Evolutionary conservation across 257 asterid genomes (phyloP), one percentile per base, ranked within the genome.

Genomic region (Solanum virginianum): DNA sequence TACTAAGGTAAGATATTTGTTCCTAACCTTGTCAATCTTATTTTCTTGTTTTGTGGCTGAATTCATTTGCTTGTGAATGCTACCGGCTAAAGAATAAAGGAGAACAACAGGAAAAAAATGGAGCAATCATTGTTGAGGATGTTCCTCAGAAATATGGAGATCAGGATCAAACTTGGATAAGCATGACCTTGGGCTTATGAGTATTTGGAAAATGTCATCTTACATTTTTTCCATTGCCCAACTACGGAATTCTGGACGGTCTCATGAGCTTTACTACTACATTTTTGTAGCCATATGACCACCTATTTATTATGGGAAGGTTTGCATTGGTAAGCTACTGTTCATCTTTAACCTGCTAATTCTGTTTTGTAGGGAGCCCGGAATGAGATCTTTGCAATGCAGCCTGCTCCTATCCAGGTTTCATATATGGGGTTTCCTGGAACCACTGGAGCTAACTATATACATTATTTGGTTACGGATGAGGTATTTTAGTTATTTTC

Each of bases 381-480:
- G 88, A 97, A 97, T 90, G 99, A 97, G 90, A 92, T 97, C 88
- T 97, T 97, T 89, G 96, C 99, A 80, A 95, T 97, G 99, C 98
- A 92, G 88, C 99, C 99, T 79, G 99, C 99, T 86, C 99, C 99
- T 26, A 93, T 97, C 91, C 99, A 97, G 93, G 99, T 97, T 86
- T 97, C 99, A 22, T 97, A 97, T 77, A 97, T 97, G 99, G 99
- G 99, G 84, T 97, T 97, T 88, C 99, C 99, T 41, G 99, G 99
- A 86, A 97, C 99, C 69, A 97, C 99, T 0, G 99, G 99, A 89
- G 99, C 99, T 9, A 82, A 85, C 87, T 97, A 97, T 88, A 95
- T 97, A 86, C 94, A 97, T 70, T 97, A 97, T 89, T 90, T 97
- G 92, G 99, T 97, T 57, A 90, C 99, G 4, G 99, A 97, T 87